A percentile compares a stretch with the other conserved stretches of the same genome.
Conservation (phyloP, 768 basidiomycete species). For the Stropharia rugosoannulata region DNA sequence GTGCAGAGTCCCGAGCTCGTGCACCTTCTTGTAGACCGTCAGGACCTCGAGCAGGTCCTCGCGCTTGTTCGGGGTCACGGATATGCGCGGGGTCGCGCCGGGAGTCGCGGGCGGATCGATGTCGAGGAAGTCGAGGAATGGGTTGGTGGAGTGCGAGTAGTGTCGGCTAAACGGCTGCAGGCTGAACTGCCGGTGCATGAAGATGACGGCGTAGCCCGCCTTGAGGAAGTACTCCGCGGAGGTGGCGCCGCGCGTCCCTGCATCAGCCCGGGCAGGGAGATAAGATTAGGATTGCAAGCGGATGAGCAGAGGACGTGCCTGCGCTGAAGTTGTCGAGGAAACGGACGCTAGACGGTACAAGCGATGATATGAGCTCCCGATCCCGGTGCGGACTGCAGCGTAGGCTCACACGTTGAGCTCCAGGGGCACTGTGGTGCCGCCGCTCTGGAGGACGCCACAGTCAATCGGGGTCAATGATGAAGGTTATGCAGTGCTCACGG, state of each 20-base stretch:
- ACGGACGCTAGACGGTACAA: conserved; percentile 80
- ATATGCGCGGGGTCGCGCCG: conserved; percentile 47
- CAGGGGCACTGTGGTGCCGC: conserved; percentile 95
- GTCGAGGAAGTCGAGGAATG: conserved; percentile 93
- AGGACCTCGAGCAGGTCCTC: conserved; percentile 70
- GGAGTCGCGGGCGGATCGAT: conserved; percentile 40
- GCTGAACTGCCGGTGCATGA: conserved; percentile 98
- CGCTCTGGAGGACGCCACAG: conserved; percentile 60
- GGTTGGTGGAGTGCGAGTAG: conserved; percentile 97
- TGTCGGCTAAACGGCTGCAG: conserved; percentile 96
- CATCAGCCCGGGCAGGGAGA: neutral
- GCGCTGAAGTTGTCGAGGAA: conserved; percentile 99
- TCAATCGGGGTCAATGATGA: too few species aligned
- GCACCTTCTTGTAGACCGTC: conserved; percentile 77
- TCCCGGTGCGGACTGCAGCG: conserved; percentile 22
- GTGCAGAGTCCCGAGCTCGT: conserved; percentile 70
- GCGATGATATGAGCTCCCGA: conserved; percentile 23
- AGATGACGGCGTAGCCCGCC: conserved; percentile 95
- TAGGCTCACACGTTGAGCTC: conserved; percentile 96
- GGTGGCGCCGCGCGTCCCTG: conserved; percentile 94
- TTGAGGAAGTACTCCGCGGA: conserved; percentile 98
- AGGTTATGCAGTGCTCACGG: conserved; percentile 60
- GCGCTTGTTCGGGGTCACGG: conserved; percentile 66
- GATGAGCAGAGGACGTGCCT: conserved; percentile 45
- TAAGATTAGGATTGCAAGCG: conserved; percentile 5